Base-by-base conservation (phyloP, 768 basidiomycete genomes). In the Candolleomyces efflorescens region DNA sequence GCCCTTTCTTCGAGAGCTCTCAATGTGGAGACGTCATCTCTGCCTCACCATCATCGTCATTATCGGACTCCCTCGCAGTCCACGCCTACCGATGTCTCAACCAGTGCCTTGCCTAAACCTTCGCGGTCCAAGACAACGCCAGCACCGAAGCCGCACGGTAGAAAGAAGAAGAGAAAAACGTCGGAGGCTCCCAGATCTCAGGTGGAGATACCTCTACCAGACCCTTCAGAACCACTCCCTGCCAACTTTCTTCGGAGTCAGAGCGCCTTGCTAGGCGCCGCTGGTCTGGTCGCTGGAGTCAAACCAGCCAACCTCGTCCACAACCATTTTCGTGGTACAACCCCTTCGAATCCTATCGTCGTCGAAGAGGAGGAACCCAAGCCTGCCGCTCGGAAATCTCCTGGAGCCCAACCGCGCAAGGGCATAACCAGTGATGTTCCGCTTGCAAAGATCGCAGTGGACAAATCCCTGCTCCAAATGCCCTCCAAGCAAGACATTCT, bases 161-260 rank as follows among this genome's bases (percentile, higher is more conserved):
- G 68, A 63, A 72, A 67, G 68, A 76, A 71, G 58, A 68, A 65
- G 37, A 44, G 69, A 39, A 73, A 71, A 62, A 63, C 71, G 56
- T 69, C 75, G 56, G 68, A 78, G 55, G 77, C 80, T 0, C 77
- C 80, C 10, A 78, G 79, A 36, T 77, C 79, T 12, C 67, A 75
- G 13, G 84, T 84, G 13, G 77, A 82, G 45, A 89, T 91, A 23
- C 59, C 73, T 20, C 70, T 91, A 0, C 89, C 89, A 0, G 82
- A 83, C 61, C 82, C 86, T 22, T 75, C 81, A 50, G 79, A 75
- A 43, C 86, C 85, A 1, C 71, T 76, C 15, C 90, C 89, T 17
- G 71, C 81, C 7, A 83, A 90, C 67, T 88, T 90, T 56, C 71
- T 92, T 52, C 85, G 90, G 27, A 90, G 81, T 62, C 89, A 91